Conservation (phyloP, 116 monocot species). For the Iris pallida region DNA sequence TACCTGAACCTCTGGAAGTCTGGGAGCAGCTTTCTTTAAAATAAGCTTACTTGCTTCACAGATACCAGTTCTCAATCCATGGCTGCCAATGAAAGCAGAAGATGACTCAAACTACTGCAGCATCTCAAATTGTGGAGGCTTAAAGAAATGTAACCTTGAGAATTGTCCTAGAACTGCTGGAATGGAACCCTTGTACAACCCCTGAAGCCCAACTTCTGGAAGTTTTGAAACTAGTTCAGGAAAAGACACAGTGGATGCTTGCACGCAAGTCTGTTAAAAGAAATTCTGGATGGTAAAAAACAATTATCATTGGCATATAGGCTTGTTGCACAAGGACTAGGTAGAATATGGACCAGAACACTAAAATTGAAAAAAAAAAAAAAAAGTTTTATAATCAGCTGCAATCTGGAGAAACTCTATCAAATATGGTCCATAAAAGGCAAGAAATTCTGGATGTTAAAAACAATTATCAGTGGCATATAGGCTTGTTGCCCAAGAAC, state of each 20-base stretch:
- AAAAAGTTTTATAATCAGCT: too few species aligned
- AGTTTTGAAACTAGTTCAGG: slow-evolving; percentile 47
- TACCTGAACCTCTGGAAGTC: slow-evolving; percentile 27
- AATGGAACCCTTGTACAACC: slow-evolving; percentile 60
- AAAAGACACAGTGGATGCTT: slow-evolving; percentile 62
- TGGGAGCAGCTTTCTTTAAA: slow-evolving; percentile 39
- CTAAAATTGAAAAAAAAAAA: too few species aligned
- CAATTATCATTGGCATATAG: too few species aligned
- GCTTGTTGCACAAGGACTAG: too few species aligned
- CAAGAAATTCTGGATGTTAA: too few species aligned
- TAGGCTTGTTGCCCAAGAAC: too few species aligned
- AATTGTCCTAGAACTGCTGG: slow-evolving; percentile 68
- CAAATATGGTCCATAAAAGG: too few species aligned
- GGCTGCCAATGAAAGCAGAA: slow-evolving; percentile 31
- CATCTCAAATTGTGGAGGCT: neutral
- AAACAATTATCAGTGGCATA: too few species aligned
- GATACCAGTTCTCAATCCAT: slow-evolving; percentile 63
- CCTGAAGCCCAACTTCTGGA: slow-evolving; percentile 49
- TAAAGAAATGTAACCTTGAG: slow-evolving; percentile 33
- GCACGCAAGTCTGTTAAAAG: slow-evolving; percentile 44
- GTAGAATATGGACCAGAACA: too few species aligned
- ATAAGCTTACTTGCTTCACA: slow-evolving; percentile 55
- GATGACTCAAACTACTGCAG: neutral
- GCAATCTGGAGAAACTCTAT: too few species aligned
- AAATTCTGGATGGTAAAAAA: too few species aligned